Percentiles rank a stretch among this genome's conserved stretches.
Conservation (phyloP, 2,329 filamentous ascomycete species). For the Simplicillium sp. region DNA sequence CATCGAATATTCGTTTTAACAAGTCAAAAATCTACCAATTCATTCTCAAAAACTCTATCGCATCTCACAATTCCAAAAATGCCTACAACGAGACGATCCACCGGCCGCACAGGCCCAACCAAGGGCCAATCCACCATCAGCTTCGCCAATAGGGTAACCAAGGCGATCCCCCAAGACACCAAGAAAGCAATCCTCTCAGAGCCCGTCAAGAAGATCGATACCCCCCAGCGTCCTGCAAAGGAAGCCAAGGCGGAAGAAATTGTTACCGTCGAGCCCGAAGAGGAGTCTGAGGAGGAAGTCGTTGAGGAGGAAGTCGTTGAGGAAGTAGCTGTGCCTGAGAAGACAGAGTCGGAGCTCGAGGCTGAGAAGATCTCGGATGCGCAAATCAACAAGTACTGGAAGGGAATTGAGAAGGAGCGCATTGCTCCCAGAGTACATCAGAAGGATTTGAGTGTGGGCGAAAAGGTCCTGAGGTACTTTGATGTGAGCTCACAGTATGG, state of each 20-base stretch:
- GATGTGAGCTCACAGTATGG: conserved; percentile 89
- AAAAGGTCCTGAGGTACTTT: conserved; percentile 87
- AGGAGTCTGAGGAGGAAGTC: conserved; percentile 13
- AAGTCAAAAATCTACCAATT: conserved; percentile 18
- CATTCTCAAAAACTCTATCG: background rate
- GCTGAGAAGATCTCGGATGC: conserved; percentile 58
- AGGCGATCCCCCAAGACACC: conserved; percentile 35
- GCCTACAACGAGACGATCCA: conserved; percentile 40
- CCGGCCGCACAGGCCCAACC: conserved; percentile 24
- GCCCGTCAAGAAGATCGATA: conserved; percentile 9
- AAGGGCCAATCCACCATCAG: conserved; percentile 47
- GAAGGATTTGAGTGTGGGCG: conserved; percentile 56
- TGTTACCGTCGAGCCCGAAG: conserved; percentile 10
- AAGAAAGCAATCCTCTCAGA: conserved; percentile 32
- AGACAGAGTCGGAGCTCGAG: conserved; percentile 40
- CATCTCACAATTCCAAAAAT: conserved; percentile 20
- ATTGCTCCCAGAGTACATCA: conserved; percentile 69
- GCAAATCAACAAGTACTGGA: conserved; percentile 73
- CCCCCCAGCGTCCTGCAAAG: conserved; percentile 9
- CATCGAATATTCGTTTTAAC: background rate
- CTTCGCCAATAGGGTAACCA: conserved; percentile 49
- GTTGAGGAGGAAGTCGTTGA: conserved; percentile 16
- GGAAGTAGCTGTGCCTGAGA: conserved; percentile 23
- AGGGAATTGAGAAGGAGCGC: conserved; percentile 57
- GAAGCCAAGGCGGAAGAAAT: conserved; percentile 13